Evolutionary conservation across 2,329 filamentous ascomycete species (phyloP).

Genomic region (Aspergillus jensenii): DNA sequence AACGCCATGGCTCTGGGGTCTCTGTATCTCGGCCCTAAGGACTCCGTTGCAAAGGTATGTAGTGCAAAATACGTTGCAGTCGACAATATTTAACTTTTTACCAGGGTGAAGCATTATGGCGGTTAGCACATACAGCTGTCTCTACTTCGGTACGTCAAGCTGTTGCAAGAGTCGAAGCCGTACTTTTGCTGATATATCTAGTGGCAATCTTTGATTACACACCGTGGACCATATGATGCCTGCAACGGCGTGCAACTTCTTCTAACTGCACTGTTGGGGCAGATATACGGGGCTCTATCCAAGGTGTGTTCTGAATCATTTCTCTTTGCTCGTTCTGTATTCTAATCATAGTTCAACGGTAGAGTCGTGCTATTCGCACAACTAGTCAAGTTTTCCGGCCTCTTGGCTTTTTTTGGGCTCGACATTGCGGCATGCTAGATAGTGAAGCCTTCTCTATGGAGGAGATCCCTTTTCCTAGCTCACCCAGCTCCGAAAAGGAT

Average conservation of each 20-base stretch:
- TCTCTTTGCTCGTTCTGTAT: neutral
- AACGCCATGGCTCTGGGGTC: slow-evolving; percentile 50
- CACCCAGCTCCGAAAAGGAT: slow-evolving; percentile 37
- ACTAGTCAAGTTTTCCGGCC: slow-evolving; percentile 48
- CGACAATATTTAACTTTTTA: neutral
- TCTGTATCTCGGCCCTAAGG: slow-evolving; percentile 45
- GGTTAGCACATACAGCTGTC: slow-evolving; percentile 45
- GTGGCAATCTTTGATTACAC: slow-evolving; percentile 48
- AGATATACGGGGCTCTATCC: slow-evolving; percentile 46
- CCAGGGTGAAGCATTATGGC: slow-evolving; percentile 46
- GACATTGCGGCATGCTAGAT: slow-evolving; percentile 47
- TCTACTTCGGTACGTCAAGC: slow-evolving; percentile 38
- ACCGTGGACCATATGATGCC: slow-evolving; percentile 43
- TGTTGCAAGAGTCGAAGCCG: neutral
- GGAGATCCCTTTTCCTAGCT: slow-evolving; percentile 34
- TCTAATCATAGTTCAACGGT: neutral
- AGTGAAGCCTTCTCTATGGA: slow-evolving; percentile 33
- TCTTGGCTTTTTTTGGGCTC: slow-evolving; percentile 47
- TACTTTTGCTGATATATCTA: slow-evolving; percentile 10
- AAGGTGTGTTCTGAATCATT: slow-evolving; percentile 23
- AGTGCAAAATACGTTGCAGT: neutral
- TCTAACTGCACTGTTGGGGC: slow-evolving; percentile 43
- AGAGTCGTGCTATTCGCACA: slow-evolving; percentile 44
- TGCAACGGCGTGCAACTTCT: slow-evolving; percentile 48
- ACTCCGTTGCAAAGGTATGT: slow-evolving; percentile 40